Conservation (phyloP, 2,329 filamentous ascomycete genomes). For the Fusarium tupiense region DNA sequence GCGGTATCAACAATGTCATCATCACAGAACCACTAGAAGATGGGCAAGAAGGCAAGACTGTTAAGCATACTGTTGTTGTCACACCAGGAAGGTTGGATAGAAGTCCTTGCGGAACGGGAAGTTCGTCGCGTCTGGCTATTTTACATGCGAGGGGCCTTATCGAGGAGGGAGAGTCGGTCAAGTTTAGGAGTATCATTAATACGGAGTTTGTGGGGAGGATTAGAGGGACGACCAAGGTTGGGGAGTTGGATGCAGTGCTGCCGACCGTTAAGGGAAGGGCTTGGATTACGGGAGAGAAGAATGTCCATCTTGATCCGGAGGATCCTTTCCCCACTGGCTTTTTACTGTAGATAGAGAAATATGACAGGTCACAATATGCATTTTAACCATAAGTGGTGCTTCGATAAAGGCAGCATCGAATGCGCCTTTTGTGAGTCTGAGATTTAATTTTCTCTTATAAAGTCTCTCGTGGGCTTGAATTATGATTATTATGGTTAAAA, state of each 20-base stretch:
- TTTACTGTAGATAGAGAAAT: neutral
- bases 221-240: neutral
- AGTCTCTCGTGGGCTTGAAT: neutral
- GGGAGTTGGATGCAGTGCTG: conserved; percentile 1
- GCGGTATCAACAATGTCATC: conserved; percentile 53
- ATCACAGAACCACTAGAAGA: conserved; percentile 43
- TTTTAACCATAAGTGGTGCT: too few relatives aligned
- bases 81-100: conserved; percentile 9
- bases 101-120: conserved; percentile 11
- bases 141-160: neutral
- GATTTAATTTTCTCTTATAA: fast-evolving
- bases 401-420: fast-evolving
- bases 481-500: too few relatives aligned
- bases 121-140: conserved; percentile 8
- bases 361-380: too few relatives aligned
- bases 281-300: conserved; percentile 22
- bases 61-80: conserved; percentile 11
- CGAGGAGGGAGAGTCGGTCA: conserved; percentile 4
- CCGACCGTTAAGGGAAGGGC: conserved; percentile 8
- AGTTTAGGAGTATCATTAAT: conserved; percentile 14
- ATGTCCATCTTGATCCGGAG: conserved; percentile 13
- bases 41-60: neutral
- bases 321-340: conserved; percentile 7
- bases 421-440: neutral
- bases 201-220: conserved; percentile 16